Conservation (phyloP, 2,329 filamentous ascomycete species). For the Fusarium keratoplasticum region DNA sequence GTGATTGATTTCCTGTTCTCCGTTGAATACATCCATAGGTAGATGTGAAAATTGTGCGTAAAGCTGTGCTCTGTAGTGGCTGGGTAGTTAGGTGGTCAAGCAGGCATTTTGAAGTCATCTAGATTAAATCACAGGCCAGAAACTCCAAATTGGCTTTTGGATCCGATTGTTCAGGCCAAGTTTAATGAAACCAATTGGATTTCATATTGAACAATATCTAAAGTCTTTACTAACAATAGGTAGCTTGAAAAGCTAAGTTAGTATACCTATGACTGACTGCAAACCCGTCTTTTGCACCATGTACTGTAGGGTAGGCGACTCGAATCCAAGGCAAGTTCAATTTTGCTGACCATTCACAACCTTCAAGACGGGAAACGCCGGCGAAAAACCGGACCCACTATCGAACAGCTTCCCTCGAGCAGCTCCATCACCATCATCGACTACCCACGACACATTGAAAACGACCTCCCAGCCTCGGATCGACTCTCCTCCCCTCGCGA, state of each 20-base stretch:
- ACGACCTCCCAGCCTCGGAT: slow-evolving; percentile 22
- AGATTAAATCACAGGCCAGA: neutral
- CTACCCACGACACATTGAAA: slow-evolving; percentile 23
- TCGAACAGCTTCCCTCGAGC: slow-evolving; percentile 42
- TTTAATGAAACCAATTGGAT: neutral
- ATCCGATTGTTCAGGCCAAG: neutral
- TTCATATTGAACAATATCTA: neutral
- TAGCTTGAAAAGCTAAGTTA: neutral
- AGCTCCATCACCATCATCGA: slow-evolving; percentile 44
- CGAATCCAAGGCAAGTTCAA: neutral
- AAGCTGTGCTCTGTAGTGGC: neutral
- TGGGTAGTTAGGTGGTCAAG: neutral
- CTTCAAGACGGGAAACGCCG: slow-evolving; percentile 34
- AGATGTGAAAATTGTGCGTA: neutral
- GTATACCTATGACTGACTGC: neutral
- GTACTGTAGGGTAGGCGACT: neutral
- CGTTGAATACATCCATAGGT: neutral
- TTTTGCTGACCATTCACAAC: slow-evolving; percentile 11
- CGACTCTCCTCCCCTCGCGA: slow-evolving; percentile 5
- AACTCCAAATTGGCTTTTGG: neutral
- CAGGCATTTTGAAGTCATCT: neutral
- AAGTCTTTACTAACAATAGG: neutral
- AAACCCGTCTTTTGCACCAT: neutral
- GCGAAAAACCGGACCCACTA: slow-evolving; percentile 43
- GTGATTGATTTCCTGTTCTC: neutral